Evolutionary conservation across 768 basidiomycete species (phyloP), one percentile per base, ranked within the genome.

Genomic region (Megacollybia marginata): DNA sequence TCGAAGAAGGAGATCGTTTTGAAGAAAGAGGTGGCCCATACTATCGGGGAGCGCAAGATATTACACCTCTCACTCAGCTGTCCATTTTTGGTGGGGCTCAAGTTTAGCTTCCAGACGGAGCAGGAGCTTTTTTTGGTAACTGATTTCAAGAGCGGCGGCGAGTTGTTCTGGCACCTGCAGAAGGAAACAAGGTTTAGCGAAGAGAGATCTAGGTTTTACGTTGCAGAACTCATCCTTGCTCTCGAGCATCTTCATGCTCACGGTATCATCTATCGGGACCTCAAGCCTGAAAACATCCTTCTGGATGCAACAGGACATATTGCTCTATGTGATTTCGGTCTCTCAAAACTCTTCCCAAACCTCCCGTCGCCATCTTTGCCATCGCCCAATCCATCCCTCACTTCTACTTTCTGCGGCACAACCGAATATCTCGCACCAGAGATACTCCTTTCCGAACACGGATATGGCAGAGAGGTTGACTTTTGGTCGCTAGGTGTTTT

Each of bases 381-480:
- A 98, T 72, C 74, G 97, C 3, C 84, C 87, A 0, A 76, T 92
- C 4, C 92, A 95, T 62, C 89, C 62, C 76, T 99, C 51, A 98
- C 96, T n/a, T 97, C 94, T 51, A 98, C 96, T 1, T 99, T 99
- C 65, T 98, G 96, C 62, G 96, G 96, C 34, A 99, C 96, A 31
- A 98, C 96, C 9, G 95, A 92, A 63, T 98, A 99, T 64, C 88
- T 99, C 46, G 96, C 96, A 0, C 96, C 96, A 0, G 96, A 99
- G 62, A 95, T 99, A n/a, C 77, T 99, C 9, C 78, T 99, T 40
- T 94, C 97, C 65, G 96, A 98, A 61, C 92, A 95, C 55, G 96
- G 96, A 11, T 98, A 99, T 67, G 92, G 89, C 43, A 98, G 98
- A 69, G 83, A 96, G 45, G 96, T 99, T 57, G 96, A 99, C 65